These are phyloP conservation scores for Penicillium paneum DNA, from an alignment of 2,329 filamentous ascomycete species.

Conservation along the genomic window DNA sequence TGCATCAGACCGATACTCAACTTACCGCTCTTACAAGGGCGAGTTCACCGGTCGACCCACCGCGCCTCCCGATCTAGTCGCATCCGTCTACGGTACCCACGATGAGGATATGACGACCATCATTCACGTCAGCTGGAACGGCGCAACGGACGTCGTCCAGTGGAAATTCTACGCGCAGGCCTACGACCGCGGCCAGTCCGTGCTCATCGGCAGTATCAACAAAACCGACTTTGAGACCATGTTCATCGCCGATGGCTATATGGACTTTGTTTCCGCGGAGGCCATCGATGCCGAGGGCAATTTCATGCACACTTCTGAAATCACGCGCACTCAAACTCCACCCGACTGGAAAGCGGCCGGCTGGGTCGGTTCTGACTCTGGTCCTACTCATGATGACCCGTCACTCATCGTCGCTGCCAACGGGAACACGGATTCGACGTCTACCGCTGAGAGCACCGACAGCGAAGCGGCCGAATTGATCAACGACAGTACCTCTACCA, in stretches of 20 bases:
- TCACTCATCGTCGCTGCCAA: constrained; percentile 20
- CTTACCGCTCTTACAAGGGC: constrained; percentile 43
- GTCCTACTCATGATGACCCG: constrained; percentile 30
- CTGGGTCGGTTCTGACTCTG: constrained; percentile 20
- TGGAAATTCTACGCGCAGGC: constrained; percentile 34
- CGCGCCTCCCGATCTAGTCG: constrained; percentile 32
- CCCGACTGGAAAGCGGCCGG: constrained; percentile 32
- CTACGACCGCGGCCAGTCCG: constrained; percentile 14
- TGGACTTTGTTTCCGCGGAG: constrained; percentile 29
- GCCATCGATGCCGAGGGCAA: constrained; percentile 21
- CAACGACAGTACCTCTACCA: constrained; percentile 1
- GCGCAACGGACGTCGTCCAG: constrained; percentile 35
- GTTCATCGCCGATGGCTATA: constrained; percentile 29
- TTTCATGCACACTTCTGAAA: constrained; percentile 23
- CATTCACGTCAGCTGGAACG: constrained; percentile 28
- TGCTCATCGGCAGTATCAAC: constrained; percentile 22
- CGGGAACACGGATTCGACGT: constrained; percentile 9
- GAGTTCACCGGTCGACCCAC: constrained; percentile 36
- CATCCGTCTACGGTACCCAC: constrained; percentile 31
- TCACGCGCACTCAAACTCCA: constrained; percentile 26
- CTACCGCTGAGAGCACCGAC: background rate
- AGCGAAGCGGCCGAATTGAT: constrained; percentile 7
- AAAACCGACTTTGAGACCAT: constrained; percentile 38
- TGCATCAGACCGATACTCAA: constrained; percentile 32
- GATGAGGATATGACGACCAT: constrained; percentile 20